These are phyloP conservation scores for Aspergillus hancockii DNA, from an alignment of 495 filamentous ascomycete genomes.

Conservation along the genomic window DNA sequence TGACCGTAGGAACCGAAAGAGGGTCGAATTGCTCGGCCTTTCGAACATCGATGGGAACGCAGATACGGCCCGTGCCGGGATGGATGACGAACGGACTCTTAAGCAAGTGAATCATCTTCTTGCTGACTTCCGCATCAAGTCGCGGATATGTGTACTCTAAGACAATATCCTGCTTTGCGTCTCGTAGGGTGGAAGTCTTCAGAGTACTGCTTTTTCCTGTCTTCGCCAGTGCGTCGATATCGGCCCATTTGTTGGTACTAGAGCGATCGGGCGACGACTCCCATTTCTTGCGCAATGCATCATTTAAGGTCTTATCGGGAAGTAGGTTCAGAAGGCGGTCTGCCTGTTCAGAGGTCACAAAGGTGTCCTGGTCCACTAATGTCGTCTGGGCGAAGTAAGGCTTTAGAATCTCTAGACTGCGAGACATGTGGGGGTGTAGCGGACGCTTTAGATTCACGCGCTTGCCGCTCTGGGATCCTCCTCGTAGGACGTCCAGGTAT, in stretches of 20 bases:
- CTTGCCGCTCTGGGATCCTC: conserved; percentile 82
- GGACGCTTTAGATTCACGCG: conserved; percentile 83
- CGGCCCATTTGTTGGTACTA: conserved; percentile 82
- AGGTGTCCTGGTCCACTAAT: conserved; percentile 83
- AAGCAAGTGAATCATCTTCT: conserved; percentile 95
- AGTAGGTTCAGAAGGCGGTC: conserved; percentile 76
- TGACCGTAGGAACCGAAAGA: conserved; percentile 81
- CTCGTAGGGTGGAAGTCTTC: conserved; percentile 65
- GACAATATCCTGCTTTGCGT: conserved; percentile 91
- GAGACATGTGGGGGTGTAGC: conserved; percentile 83
- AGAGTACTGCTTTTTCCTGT: conserved; percentile 65
- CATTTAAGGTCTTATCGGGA: conserved; percentile 71
- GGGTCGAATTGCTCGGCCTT: conserved; percentile 81
- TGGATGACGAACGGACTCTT: conserved; percentile 97
- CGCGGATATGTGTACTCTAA: conserved; percentile 98
- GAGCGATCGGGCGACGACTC: conserved; percentile 73
- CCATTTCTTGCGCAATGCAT: conserved; percentile 86
- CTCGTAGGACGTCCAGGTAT: conserved; percentile 84
- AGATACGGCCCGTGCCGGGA: conserved; percentile 89
- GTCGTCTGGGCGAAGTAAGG: conserved; percentile 79
- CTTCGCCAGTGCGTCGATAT: conserved; percentile 84
- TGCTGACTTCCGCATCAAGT: conserved; percentile 92
- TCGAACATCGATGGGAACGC: conserved; percentile 84
- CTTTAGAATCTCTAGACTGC: conserved; percentile 81
- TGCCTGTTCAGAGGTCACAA: conserved; percentile 62